Evolutionary conservation across 805 yeast species (phyloP).

Genomic region (Clavispora asparagi): DNA sequence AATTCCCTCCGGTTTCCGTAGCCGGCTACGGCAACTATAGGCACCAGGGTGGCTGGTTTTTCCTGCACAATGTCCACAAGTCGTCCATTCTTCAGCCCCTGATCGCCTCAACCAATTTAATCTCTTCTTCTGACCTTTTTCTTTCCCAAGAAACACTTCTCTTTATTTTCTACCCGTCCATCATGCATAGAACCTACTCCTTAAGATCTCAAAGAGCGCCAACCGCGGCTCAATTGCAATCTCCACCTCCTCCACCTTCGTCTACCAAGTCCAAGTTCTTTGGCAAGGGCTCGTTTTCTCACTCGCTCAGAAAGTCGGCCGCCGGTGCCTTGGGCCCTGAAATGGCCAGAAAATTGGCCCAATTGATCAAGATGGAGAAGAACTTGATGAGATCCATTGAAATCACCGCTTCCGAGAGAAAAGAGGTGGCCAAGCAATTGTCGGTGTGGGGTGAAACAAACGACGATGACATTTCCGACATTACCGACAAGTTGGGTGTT

Average conservation of each 20-base stretch:
- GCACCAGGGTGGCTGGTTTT: conserved; percentile 5
- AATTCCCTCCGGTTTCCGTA: not conserved
- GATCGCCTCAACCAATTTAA: not conserved
- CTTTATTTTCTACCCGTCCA: not conserved
- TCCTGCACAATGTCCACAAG: conserved; percentile 3
- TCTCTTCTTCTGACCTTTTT: not conserved
- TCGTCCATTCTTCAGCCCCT: conserved; percentile 3
- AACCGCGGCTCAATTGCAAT: conserved; percentile 89
- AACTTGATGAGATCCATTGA: conserved; percentile 76
- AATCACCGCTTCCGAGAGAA: conserved; percentile 69
- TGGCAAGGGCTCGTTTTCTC: conserved; percentile 69
- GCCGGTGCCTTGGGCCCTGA: conserved; percentile 84
- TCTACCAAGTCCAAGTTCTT: conserved; percentile 86
- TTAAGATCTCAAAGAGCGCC: conserved; percentile 94
- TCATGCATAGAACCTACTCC: conserved; percentile 98
- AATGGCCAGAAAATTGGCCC: conserved; percentile 66
- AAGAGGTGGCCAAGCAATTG: conserved; percentile 77
- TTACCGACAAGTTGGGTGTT: conserved; percentile 84
- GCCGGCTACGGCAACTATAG: not conserved
- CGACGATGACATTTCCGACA: conserved; percentile 81
- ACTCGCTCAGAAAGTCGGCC: conserved; percentile 60
- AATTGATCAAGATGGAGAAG: conserved; percentile 75
- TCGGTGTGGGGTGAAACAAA: conserved; percentile 84
- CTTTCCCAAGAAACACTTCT: not conserved
- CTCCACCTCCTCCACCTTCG: conserved; percentile 94